Base-by-base conservation (phyloP, 768 basidiomycete species). In the Amanita thiersii region DNA sequence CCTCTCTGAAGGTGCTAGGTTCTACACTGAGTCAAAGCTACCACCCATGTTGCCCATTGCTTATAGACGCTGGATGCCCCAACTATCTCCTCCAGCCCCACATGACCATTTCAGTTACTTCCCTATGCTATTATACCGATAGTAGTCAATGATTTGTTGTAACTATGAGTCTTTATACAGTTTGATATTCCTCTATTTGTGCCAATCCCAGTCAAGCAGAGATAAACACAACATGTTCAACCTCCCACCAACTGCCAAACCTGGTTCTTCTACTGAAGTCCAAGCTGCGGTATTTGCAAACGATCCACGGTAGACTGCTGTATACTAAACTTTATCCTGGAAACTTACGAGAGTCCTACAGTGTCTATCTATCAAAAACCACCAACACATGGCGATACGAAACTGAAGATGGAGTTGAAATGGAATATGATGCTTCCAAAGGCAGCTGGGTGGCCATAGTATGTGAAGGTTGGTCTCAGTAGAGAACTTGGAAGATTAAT, bases 311-410 rank as follows among this genome's bases (percentile, higher is more conserved):
- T 72, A 57, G 43, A 57, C 48, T 52, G 47, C 46, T 49, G 50
- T 47, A 43, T 41, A 35, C 47, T 41, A 40, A 39, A 37, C 41
- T 34, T 40, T 34, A 35, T 39, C 56, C 47, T 53, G 52, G 47
- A 52, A 48, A 48, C 47, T 47, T 47, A 49, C 42, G 48, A 26
- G 50, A 46, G 45, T 32, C 53, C 40, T 49, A 37, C 57, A 74
- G 83, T 47, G 75, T 92, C 9, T 83, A 90, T 61, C 88, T 85
- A 57, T 83, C 85, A 39, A 82, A 73, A 53, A 69, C 70, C 30
- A 66, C 78, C 3, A 75, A 75, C 39, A 83, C 87, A 52, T 98
- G 90, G 89, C 78, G 81, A 46, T 79, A 83, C 55, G 94, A 99
- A 58, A 78, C 89, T 53, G 86, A 87, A 36, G 86, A 92, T 52